Conservation (phyloP, 805 yeast species). For the Isabelozyma pseudorhagii region DNA sequence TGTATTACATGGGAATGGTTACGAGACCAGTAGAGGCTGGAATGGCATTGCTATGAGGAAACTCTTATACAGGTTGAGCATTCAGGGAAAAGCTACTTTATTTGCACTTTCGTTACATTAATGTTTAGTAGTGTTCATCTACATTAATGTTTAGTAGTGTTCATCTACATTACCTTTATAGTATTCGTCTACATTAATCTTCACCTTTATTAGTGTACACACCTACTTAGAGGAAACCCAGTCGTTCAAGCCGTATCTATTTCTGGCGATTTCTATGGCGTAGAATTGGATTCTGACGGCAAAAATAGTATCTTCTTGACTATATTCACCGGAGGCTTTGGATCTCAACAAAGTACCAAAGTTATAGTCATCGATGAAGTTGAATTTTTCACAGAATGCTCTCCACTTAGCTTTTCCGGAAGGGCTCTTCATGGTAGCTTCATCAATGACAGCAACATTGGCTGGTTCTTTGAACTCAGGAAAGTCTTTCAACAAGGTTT, state of each 20-base stretch:
- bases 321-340: conserved; percentile 70
- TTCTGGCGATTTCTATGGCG: conserved; percentile 92
- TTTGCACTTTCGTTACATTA: no score
- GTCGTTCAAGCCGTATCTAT: conserved; percentile 85
- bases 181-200: no score
- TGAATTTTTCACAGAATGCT: conserved; percentile 76
- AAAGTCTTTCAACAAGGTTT: conserved; percentile 61
- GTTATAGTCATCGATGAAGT: conserved; percentile 85
- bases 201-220: neutral
- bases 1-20: no score
- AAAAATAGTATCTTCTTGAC: conserved; percentile 80
- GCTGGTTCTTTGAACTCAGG: conserved; percentile 79
- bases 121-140: no score
- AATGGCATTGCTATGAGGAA: no score
- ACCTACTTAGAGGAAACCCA: conserved; percentile 53
- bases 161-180: no score
- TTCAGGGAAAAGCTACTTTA: no score
- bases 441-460: conserved; percentile 57
- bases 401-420: conserved; percentile 91
- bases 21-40: no score
- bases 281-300: conserved; percentile 92
- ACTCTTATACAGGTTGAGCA: no score
- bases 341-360: conserved; percentile 91
- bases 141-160: no score
- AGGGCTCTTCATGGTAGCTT: conserved; percentile 77